Percentiles rank a stretch among this genome's conserved stretches.
These are phyloP conservation scores for Marasmius oreades DNA, from an alignment of 1,284 basidiomycete genomes.

Conservation along the genomic window DNA sequence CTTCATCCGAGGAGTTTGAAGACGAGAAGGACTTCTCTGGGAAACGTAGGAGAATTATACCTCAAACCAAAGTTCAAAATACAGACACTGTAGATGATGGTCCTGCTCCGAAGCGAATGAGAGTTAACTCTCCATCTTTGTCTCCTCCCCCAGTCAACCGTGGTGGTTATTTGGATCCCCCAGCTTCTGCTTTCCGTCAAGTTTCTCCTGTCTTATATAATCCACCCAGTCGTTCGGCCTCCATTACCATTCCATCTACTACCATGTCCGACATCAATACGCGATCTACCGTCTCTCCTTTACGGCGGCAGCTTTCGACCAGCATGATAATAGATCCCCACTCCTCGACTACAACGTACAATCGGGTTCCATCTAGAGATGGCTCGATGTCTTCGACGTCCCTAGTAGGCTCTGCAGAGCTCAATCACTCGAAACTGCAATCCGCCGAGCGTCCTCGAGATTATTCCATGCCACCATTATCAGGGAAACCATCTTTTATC, in stretches of 20 bases:
- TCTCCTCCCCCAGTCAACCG: constrained; percentile 13
- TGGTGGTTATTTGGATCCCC: constrained; percentile 53
- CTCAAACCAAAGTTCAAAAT: constrained; percentile 23
- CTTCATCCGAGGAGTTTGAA: constrained; percentile 50
- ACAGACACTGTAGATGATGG: constrained; percentile 24
- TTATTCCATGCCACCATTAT: constrained; percentile 29
- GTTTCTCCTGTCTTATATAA: constrained; percentile 24
- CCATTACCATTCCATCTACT: constrained; percentile 31
- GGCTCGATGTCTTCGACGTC: constrained; percentile 29
- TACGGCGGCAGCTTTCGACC: constrained; percentile 33
- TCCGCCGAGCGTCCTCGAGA: constrained; percentile 27
- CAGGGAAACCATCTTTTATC: constrained; percentile 51
- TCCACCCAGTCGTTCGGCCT: constrained; percentile 32
- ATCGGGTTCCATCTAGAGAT: constrained; percentile 37
- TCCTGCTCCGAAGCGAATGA: constrained; percentile 46
- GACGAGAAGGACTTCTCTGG: constrained; percentile 42
- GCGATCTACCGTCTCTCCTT: constrained; percentile 40
- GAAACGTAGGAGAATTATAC: constrained; percentile 45
- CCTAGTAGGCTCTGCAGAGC: constrained; percentile 12
- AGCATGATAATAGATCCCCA: constrained; percentile 59
- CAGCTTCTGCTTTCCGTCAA: constrained; percentile 38
- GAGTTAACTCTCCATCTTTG: constrained; percentile 47
- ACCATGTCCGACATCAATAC: constrained; percentile 24
- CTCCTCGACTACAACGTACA: constrained; percentile 35
- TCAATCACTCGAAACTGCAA: constrained; percentile 19